Evolutionary conservation across 768 basidiomycete genomes (phyloP), one percentile per base, ranked within the genome.

Genomic region (Lactarius vividus): DNA sequence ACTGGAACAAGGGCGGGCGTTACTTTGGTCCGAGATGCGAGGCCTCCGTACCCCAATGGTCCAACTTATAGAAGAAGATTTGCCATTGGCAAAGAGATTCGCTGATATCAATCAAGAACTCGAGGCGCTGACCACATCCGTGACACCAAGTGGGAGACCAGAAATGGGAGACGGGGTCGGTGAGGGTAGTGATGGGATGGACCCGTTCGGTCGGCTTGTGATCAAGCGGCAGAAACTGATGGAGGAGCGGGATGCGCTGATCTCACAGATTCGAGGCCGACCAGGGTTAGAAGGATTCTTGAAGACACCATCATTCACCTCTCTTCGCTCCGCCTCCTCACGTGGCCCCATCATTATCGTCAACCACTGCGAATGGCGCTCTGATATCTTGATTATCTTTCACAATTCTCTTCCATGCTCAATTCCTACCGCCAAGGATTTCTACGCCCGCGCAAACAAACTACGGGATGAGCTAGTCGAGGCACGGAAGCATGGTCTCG

Each of bases 21-120:
- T 61, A 15, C 39, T 65, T 10, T 65, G 59, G 64, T 60, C 59
- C 2, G 64, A 60, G 40, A 44, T 65, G 26, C 52, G 52, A 55
- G 54, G 59, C 42, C 53, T 65, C 8, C 52, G 58, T 26, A 44
- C 64, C 26, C 26, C 26, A 2, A 54, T 26, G 23, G 64, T 11
- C 18, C 42, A 23, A 0, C 40, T 61, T 39, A 49, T 49, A 23
- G 26, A 23, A 2, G 44, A 10, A 23, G n/a, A 46, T 10, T 3
- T 10, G 42, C 29, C 13, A 18, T 59, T 65, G 8, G 54, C 64
- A 31, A 33, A 35, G 28, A 29, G 28, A 40, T 40, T 65, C 26
- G 18, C 44, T 10, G 23, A n/a, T 2, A 31, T 61, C 20, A 57
- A 28, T 13, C 18, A 65, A 57, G 20, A 40, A 5, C 54, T 65